These are phyloP conservation scores for Mycena galopus DNA, from an alignment of 768 basidiomycete genomes.

Conservation along the genomic window DNA sequence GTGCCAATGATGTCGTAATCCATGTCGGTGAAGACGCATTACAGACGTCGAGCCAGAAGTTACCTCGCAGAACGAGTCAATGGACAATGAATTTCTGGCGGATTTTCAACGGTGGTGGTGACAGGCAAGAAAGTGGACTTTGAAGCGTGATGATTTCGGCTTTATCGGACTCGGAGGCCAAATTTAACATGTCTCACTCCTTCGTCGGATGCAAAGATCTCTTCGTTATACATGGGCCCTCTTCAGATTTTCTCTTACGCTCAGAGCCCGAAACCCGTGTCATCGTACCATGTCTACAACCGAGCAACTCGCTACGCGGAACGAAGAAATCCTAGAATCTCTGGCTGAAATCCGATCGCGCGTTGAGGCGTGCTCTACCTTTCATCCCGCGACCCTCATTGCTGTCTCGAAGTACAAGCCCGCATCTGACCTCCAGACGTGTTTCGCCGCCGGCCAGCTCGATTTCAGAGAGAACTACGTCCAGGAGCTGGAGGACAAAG, in stretches of 20 bases:
- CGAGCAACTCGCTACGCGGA: constrained; percentile 43
- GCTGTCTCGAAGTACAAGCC: constrained; percentile 98
- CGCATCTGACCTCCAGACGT: constrained; percentile 85
- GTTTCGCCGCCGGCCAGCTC: constrained; percentile 83
- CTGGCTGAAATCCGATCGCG: constrained; percentile 66
- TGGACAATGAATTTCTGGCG: too few species aligned
- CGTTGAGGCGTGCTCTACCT: constrained; percentile 48
- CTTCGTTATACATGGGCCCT: neutral
- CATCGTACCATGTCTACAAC: constrained; percentile 18
- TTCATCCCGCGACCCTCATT: constrained; percentile 63
- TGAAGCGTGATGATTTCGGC: too few species aligned
- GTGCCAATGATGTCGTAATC: too few species aligned
- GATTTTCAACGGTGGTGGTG: too few species aligned
- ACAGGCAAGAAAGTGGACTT: too few species aligned
- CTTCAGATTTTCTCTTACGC: neutral
- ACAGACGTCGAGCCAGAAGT: too few species aligned
- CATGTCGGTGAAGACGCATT: too few species aligned
- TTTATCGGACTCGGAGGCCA: too few species aligned
- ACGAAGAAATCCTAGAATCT: constrained; percentile 64
- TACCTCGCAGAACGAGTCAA: too few species aligned
- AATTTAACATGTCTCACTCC: too few species aligned
- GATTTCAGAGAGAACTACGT: constrained; percentile 99
- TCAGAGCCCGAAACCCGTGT: neutral
- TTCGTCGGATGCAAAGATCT: neutral
- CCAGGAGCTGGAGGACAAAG: constrained; percentile 92